Conservation (phyloP, 2,329 filamentous ascomycete genomes). For the Eutypa lata region DNA sequence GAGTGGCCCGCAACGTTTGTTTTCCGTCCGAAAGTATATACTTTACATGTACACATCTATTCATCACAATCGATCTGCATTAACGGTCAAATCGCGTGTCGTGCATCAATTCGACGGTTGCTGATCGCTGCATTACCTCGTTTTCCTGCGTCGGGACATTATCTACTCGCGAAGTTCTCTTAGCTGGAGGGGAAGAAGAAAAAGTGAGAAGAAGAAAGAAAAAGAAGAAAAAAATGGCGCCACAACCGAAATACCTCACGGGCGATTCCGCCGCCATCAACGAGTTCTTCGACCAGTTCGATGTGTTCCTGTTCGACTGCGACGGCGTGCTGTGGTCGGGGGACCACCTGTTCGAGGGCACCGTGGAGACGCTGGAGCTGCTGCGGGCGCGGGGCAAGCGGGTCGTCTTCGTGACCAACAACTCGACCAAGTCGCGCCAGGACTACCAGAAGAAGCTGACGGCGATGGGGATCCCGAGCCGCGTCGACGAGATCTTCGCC, state of each 20-base stretch:
- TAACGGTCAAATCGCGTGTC: background rate
- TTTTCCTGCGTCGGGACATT: background rate
- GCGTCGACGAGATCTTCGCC: constrained; percentile 89
- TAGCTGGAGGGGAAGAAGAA: background rate
- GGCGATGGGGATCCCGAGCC: constrained; percentile 72
- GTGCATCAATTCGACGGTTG: background rate
- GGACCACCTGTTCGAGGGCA: constrained; percentile 80
- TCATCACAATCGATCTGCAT: background rate
- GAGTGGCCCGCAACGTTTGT: background rate
- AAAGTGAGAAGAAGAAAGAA: background rate
- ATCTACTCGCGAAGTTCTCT: background rate
- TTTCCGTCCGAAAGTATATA: no score
- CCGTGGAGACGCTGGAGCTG: constrained; percentile 80
- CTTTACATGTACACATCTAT: background rate
- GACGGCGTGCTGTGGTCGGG: constrained; percentile 98
- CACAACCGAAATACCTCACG: constrained; percentile 65
- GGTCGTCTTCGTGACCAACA: constrained; percentile 96
- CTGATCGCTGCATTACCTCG: background rate
- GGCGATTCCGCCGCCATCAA: constrained; percentile 75
- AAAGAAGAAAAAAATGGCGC: constrained; percentile 24
- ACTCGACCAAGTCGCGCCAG: constrained; percentile 90
- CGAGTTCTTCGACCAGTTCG: constrained; percentile 84
- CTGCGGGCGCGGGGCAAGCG: constrained; percentile 86
- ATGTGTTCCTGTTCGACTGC: constrained; percentile 97
- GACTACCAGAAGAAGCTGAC: constrained; percentile 94